A percentile compares a stretch with the other conserved stretches of the same genome.
phyloP scores from a whole-genome alignment of 148 eudicot genomes.

The Chenopodium quinoa region DNA sequence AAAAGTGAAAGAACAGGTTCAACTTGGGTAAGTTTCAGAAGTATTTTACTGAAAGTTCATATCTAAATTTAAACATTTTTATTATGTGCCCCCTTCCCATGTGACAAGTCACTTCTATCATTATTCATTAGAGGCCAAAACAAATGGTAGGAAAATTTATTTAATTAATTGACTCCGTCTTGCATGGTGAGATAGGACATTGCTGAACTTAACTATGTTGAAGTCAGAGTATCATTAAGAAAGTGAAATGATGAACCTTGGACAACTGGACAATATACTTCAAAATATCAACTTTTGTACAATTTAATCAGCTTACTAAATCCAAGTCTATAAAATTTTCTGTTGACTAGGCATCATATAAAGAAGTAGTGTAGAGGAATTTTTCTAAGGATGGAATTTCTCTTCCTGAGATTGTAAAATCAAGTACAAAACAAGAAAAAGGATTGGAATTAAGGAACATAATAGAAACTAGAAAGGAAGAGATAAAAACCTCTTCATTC shows the following conservation, averaged over 20 bases:
- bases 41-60: neutral
- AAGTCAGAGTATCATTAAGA: neutral
- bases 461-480: too few relatives aligned
- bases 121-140: neutral
- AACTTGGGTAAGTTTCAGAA: slow-evolving; percentile 45
- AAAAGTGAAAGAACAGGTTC: slow-evolving; percentile 58
- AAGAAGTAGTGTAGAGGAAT: too few relatives aligned
- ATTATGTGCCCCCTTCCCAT: neutral
- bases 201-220: neutral
- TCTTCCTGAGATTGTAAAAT: too few relatives aligned
- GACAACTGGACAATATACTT: neutral
- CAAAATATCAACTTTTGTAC: neutral
- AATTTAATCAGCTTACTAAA: neutral
- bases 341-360: too few relatives aligned
- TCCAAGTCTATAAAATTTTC: neutral
- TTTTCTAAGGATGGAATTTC: neutral
- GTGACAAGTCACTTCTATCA: neutral
- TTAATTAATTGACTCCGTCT: neutral
- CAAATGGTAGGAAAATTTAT: neutral
- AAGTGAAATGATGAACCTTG: neutral
- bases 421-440: too few relatives aligned
- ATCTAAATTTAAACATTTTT: too few relatives aligned
- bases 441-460: too few relatives aligned
- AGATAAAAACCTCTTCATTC: too few relatives aligned
- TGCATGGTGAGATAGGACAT: neutral